Base-by-base conservation (phyloP, 768 basidiomycete species). In the Suillus cothurnatus region DNA sequence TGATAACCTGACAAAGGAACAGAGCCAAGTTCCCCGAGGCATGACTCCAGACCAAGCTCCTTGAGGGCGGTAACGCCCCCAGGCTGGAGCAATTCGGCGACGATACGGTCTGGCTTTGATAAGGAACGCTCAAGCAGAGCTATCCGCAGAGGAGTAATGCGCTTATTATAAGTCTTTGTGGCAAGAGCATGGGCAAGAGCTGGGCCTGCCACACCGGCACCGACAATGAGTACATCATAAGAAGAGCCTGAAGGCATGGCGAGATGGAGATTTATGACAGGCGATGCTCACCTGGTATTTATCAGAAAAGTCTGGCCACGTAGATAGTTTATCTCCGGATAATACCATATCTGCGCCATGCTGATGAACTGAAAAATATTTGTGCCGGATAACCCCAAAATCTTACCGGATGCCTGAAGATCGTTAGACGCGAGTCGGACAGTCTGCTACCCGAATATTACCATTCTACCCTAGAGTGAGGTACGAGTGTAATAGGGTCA, bases 81-180 rank as follows among this genome's bases (percentile, higher is more conserved):
- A 1, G 95, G 95, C 72, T 97, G 95, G 36, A 97, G 82, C 1
- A 97, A 88, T 76, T 97, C 95, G 12, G 95, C 95, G 47, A 97
- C 94, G 68, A 97, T 97, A 12, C 95, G 84, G 81, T 96, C 93
- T 0, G 95, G 95, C 73, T 92, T 90, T 0, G 89, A 83, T 6
- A 97, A 82, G 23, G 94, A 94, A 17, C 94, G 87, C 77, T 97
- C 95, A 64, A 97, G 81, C 3, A 95, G 79, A 26, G 88, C 88
- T 67, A 95, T 88, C 38, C 86, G 84, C 11, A 93, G 84, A 12
- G 88, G 90, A 63, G 77, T 77, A 12, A 73, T 31, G n/a, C 84
- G 79, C 56, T 74, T 69, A 19, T 73, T 62, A 7, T 67, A 62
- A 6, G 82, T 79, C 3, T 85, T 70, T 1, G 82, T 81, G 6